Percentiles rank a stretch among this genome's conserved stretches.
Evolutionary conservation across 306 rosid species (phyloP).

Genomic region (Dryas alaskensis): DNA sequence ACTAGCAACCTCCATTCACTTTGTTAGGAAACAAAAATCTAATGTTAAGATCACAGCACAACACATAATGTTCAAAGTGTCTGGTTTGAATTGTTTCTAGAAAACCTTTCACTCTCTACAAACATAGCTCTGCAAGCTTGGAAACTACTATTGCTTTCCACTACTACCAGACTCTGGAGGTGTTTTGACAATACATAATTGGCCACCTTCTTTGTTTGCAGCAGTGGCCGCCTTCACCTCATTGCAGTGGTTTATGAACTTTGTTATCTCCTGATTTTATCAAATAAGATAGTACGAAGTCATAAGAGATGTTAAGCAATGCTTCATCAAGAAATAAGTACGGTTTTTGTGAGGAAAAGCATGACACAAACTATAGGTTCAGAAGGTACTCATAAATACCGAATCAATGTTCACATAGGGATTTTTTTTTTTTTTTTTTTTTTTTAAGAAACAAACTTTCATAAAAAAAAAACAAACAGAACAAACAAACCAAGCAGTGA

Average conservation of each 20-base stretch:
- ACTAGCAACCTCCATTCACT: background rate
- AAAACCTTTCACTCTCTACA: background rate
- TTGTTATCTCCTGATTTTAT: constrained; percentile 71
- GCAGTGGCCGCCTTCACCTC: constrained; percentile 81
- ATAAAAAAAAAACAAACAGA: too few relatives aligned
- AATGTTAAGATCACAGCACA: background rate
- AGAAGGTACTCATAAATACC: background rate
- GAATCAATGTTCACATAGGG: background rate
- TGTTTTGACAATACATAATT: constrained; percentile 61
- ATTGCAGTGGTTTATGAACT: constrained; percentile 86
- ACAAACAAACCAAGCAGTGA: too few relatives aligned
- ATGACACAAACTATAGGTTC: background rate
- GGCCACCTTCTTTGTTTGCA: constrained; percentile 88
- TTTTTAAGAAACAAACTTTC: too few relatives aligned
- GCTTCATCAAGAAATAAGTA: background rate
- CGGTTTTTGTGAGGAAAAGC: background rate
- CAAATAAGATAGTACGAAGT: background rate
- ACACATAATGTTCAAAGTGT: background rate
- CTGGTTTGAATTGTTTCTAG: background rate
- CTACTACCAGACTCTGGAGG: constrained; percentile 31
- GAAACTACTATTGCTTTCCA: constrained; percentile 37
- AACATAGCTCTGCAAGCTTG: constrained; percentile 8
- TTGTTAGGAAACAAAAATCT: background rate
- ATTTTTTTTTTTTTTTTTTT: too few relatives aligned
- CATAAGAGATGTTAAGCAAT: background rate